Base-by-base conservation (phyloP, 805 yeast species). In the Saccharomycopsis babjevae region DNA sequence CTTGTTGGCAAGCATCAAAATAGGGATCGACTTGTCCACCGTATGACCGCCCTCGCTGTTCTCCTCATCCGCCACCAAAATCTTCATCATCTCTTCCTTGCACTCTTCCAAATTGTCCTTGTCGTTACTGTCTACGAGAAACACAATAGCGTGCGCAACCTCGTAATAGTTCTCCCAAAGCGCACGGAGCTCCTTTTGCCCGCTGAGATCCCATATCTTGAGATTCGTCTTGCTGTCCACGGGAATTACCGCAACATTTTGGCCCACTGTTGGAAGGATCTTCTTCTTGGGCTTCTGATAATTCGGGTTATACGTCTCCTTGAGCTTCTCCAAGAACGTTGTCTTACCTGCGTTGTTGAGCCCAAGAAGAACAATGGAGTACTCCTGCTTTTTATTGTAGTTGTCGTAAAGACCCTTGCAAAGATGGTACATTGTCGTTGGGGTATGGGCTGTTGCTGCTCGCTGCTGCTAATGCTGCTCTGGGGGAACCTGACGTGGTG, bases 331-430 rank as follows among this genome's bases (percentile, higher is more conserved):
- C 28, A 86, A 70, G 62, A 86, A 79, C 0, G 93, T 88, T 15
- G 98, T 94, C 71, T 93, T 93, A 1, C 99, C 99, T 0, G 98
- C 97, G 75, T 93, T 92, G 72, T 93, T 97, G 34, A 93, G 79
- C 20, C 99, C 99, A 25, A 93, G 76, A 42, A 93, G 88, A 56
- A 93, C 78, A 2, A 88, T 81, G 1, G 91, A 83, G 69, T 88
- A 88, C 71, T 86, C 89, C 67, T 84, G 88, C 65, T 77, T 78
- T 62, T 78, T 76, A 56, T 84, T 85, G 75, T 80, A 77, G 60
- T 77, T 77, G 54, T 80, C 77, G 65, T 85, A 85, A 1, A 87
- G 68, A 1, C 89, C 84, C 66, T 79, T 80, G 4, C 78, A 84
- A 50, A 86, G 74, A 70, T 86, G 93, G 70, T 84, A 86, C 93